A percentile compares a stretch with the other conserved stretches of the same genome.
Evolutionary conservation across 192 early-diverging fungal genomes (phyloP).

Genomic region (Thoreauomyces humboldtii): DNA sequence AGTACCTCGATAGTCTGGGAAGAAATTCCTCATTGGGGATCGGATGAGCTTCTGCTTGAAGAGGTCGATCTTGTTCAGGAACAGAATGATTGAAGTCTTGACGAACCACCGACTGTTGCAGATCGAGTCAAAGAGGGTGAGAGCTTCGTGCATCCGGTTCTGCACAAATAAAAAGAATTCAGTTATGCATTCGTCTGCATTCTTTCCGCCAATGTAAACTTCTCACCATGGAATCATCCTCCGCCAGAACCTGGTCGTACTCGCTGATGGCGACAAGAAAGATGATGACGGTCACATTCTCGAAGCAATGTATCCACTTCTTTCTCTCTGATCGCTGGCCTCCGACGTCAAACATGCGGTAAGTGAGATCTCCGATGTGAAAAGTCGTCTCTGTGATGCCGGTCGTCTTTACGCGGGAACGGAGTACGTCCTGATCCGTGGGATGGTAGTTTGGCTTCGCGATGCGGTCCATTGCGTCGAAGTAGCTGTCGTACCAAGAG

Average conservation of each 20-base stretch:
- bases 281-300: constrained; percentile 92
- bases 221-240: constrained; percentile 90
- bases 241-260: constrained; percentile 93
- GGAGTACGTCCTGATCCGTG: constrained; percentile 93
- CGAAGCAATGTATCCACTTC: constrained; percentile 99
- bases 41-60: constrained; percentile 86
- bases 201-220: neutral
- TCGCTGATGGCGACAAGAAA: constrained; percentile 94
- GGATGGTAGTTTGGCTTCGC: constrained; percentile 76
- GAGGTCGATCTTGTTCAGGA: constrained; percentile 98
- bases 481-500: constrained; percentile 63
- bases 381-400: constrained; percentile 96
- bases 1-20: constrained; percentile 74
- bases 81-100: constrained; percentile 96
- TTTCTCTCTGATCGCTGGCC: constrained; percentile 98
- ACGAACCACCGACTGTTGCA: constrained; percentile 98
- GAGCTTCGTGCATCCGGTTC: constrained; percentile 94
- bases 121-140: constrained; percentile 96
- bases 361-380: constrained; percentile 85
- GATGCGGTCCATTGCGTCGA: constrained; percentile 91
- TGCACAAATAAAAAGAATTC: constrained; percentile 12
- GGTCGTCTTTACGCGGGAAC: constrained; percentile 95
- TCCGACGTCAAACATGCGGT: constrained; percentile 97
- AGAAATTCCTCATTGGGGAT: constrained; percentile 83
- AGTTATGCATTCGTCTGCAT: neutral